Evolutionary conservation across 768 basidiomycete species (phyloP).

Genomic region (Tricholoma furcatifolium): DNA sequence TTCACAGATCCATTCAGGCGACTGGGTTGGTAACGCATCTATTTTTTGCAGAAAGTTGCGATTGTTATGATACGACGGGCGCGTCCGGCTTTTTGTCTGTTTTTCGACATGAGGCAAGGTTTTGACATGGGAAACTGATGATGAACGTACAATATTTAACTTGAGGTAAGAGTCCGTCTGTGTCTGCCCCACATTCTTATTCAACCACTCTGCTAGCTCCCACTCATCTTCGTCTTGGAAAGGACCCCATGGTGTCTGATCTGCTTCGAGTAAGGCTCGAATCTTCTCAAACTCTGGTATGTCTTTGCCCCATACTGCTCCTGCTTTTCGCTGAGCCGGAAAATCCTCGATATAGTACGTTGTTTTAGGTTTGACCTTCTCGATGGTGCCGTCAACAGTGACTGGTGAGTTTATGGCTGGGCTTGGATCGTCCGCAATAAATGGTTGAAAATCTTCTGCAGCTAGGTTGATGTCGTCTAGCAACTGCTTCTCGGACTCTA

Average conservation of each 20-base stretch:
- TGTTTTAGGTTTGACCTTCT: no score
- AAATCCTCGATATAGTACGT: no score
- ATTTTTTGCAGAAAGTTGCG: constrained; percentile 13
- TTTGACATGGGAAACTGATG: not conserved
- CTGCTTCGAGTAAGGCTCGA: no score
- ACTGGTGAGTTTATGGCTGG: no score
- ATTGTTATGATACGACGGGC: constrained; percentile 8
- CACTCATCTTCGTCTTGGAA: constrained; percentile 3
- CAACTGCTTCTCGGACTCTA: no score
- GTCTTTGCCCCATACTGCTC: no score
- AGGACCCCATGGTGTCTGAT: constrained; percentile 3
- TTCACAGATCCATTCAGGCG: constrained; percentile 17
- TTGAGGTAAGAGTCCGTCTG: constrained; percentile 29
- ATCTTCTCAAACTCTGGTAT: no score
- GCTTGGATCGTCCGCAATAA: no score
- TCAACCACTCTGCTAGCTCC: constrained; percentile 30
- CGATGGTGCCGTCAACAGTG: no score
- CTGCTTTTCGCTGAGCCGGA: no score
- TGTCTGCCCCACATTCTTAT: constrained; percentile 24
- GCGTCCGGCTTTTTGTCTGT: constrained; percentile 3
- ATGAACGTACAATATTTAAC: constrained; percentile 22
- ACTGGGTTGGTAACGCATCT: constrained; percentile 15
- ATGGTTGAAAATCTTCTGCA: no score
- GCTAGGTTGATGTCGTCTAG: no score
- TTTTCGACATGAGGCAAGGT: not conserved